phyloP scores from a whole-genome alignment of 768 basidiomycete species.

The Naematelia encephala region DNA sequence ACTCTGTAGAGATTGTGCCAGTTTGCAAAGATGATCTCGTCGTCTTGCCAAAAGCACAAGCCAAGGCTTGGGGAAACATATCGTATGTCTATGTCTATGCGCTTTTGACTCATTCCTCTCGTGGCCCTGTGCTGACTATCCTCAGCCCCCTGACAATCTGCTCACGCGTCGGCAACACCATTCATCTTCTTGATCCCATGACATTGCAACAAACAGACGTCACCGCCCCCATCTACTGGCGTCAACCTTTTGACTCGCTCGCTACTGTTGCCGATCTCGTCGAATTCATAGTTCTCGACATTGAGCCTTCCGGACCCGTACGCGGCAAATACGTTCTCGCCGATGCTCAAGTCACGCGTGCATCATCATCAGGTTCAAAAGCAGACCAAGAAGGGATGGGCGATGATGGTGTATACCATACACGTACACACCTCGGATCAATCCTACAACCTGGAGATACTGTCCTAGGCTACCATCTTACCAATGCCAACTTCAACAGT shows the following conservation, averaged over 20 bases:
- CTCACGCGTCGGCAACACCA: slow-evolving; percentile 82
- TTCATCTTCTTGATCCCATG: slow-evolving; percentile 84
- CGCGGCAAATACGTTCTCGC: slow-evolving; percentile 78
- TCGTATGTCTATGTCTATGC: no score
- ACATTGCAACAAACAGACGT: slow-evolving; percentile 83
- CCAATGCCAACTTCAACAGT: slow-evolving; percentile 88
- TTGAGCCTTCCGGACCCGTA: slow-evolving; percentile 73
- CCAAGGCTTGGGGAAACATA: slow-evolving; percentile 81
- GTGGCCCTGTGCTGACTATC: neutral
- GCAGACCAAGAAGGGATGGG: slow-evolving; percentile 62
- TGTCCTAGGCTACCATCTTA: slow-evolving; percentile 83
- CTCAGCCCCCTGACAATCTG: slow-evolving; percentile 75
- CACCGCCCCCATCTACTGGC: slow-evolving; percentile 77
- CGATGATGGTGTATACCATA: slow-evolving; percentile 82
- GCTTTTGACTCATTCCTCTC: neutral
- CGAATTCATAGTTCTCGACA: slow-evolving; percentile 91
- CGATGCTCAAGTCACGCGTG: slow-evolving; percentile 78
- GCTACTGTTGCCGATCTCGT: slow-evolving; percentile 78
- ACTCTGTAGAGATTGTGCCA: slow-evolving; percentile 93
- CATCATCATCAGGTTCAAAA: slow-evolving; percentile 59
- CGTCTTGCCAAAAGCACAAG: slow-evolving; percentile 77
- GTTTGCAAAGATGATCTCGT: slow-evolving; percentile 98
- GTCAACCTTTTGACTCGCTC: slow-evolving; percentile 80
- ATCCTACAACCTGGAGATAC: slow-evolving; percentile 93
- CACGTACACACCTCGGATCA: slow-evolving; percentile 91